Evolutionary conservation across 2,329 filamentous ascomycete genomes (phyloP).

Genomic region (Aspergillus vadensis): DNA sequence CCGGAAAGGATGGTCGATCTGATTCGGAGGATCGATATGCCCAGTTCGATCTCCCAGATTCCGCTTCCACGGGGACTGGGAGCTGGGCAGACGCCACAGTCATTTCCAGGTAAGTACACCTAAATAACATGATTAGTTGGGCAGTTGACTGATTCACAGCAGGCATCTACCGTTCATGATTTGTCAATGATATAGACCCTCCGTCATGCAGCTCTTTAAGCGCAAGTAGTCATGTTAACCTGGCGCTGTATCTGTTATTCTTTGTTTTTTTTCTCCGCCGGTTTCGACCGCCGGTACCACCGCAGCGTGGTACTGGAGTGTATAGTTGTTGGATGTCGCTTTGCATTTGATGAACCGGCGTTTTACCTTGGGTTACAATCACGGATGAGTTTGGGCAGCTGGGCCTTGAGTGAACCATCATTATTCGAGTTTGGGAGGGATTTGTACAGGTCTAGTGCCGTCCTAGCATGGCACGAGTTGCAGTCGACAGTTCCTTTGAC

Average conservation of each 20-base stretch:
- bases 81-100: slow-evolving; percentile 28
- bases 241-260: slow-evolving; percentile 5
- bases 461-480: not conserved
- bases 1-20: slow-evolving; percentile 72
- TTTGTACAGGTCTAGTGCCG: slow-evolving; percentile 10
- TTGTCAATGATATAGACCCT: slow-evolving; percentile 11
- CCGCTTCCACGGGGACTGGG: slow-evolving; percentile 38
- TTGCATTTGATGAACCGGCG: slow-evolving; percentile 27
- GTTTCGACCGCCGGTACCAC: slow-evolving; percentile 4
- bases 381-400: not conserved
- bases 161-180: slow-evolving; percentile 21
- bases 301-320: slow-evolving; percentile 15
- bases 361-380: slow-evolving; percentile 13
- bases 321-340: slow-evolving; percentile 18
- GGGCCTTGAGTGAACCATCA: not conserved
- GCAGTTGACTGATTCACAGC: slow-evolving; percentile 5
- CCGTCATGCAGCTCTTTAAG: not conserved
- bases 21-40: slow-evolving; percentile 68
- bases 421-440: slow-evolving; percentile 2
- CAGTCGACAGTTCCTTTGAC: not conserved
- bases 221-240: not conserved
- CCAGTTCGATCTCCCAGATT: slow-evolving; percentile 51
- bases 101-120: slow-evolving; percentile 37
- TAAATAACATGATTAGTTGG: not conserved
- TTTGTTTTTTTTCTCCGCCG: not conserved